phyloP scores from a whole-genome alignment of 768 basidiomycete genomes.

The Podaxis sp. region DNA sequence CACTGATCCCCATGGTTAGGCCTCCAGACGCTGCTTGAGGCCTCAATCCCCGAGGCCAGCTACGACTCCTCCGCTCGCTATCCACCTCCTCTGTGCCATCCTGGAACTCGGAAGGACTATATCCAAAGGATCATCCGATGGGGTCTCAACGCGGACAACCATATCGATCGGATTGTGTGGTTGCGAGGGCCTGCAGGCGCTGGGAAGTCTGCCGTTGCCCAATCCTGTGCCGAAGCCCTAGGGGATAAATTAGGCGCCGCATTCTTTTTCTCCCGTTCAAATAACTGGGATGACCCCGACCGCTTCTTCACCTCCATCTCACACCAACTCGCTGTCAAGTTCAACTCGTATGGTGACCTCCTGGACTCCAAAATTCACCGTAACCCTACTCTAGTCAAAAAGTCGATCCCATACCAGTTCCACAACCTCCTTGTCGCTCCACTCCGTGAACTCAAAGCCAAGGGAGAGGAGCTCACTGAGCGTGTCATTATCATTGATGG shows the following conservation, averaged over 20 bases:
- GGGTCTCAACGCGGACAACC: background rate
- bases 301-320: background rate
- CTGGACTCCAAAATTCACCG: background rate
- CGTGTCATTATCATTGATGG: background rate
- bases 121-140: background rate
- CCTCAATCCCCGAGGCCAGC: background rate
- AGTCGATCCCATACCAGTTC: background rate
- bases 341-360: background rate
- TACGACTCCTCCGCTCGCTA: background rate
- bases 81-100: background rate
- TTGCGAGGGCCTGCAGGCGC: background rate
- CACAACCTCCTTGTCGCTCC: background rate
- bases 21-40: background rate
- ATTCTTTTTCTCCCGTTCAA: background rate
- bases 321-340: background rate
- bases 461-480: background rate
- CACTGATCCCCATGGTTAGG: background rate
- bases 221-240: background rate
- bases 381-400: background rate
- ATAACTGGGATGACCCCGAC: background rate
- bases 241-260: background rate
- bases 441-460: background rate
- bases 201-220: background rate
- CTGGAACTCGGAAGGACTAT: background rate
- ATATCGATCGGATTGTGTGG: background rate